Base-by-base conservation (phyloP, 164 flowering plant genomes). In the Liriodendron chinense region DNA sequence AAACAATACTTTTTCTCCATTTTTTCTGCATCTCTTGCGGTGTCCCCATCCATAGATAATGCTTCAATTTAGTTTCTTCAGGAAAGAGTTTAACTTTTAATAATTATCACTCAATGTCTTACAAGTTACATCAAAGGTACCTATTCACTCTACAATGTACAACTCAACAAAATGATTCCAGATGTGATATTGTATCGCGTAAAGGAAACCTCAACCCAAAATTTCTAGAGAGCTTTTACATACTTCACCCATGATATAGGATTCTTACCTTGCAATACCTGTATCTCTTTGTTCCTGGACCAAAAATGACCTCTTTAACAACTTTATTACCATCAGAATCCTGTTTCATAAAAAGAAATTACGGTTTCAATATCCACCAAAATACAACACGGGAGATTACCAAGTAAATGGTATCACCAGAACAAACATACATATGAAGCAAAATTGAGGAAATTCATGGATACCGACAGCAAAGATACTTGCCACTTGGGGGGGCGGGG, bases 261-360 rank as follows among this genome's bases (percentile, higher is more conserved):
- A 67, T 47, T 26, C 53, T 14, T 66, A 91, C 98, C 98, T 94
- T 94, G 80, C 97, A 92, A 75, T 76, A 94, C 1, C 96, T 83
- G 77, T 86, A 92, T 78, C 86, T 87, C 85, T 89, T 92, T 77
- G 56, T 71, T 73, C 98, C 94, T 14, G 97, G 90, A 69, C 92
- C 97, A 84, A 71, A 88, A 65, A 94, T 92, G 79, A 93, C 81
- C 56, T 91, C 97, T 70, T 89, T 85, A 65, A 94, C 85, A 74
- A 93, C 97, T 80, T 85, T 90, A 72, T 88, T 78, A 21, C 93
- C 97, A 87, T 94, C 91, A 47, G 90, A 76, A 74, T 93, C 97
- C 98, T 94, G 73, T 12, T 74, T 72, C 68, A 73, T 71, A 71
- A 18, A 50, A 74, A 68, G 77, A 47, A 74, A 49, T 71, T 18